phyloP scores from a whole-genome alignment of 192 early-diverging fungal genomes.

The Podila verticillata region DNA sequence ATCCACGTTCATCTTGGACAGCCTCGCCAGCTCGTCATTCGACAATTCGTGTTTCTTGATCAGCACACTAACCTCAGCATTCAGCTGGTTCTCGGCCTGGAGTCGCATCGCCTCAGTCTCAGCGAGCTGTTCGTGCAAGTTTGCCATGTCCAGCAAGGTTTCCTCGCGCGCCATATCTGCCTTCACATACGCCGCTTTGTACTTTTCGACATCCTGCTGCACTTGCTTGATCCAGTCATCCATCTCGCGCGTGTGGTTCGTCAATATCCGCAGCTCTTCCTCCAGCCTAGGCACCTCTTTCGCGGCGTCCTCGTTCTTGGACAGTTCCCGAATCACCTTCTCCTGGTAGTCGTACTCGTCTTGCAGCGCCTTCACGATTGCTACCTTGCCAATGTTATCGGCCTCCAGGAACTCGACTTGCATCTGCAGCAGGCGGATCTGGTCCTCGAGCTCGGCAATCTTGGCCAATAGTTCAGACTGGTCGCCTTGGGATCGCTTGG shows the following conservation, averaged over 20 bases:
- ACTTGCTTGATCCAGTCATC: conserved; percentile 47
- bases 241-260: conserved; percentile 21
- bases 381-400: conserved; percentile 46
- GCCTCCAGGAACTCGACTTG: conserved; percentile 45
- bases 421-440: conserved; percentile 15
- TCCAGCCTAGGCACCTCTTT: conserved; percentile 33
- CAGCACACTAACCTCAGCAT: conserved; percentile 28
- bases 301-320: conserved; percentile 41
- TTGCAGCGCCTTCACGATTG: conserved; percentile 35
- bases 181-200: conserved; percentile 41
- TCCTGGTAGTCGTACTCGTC: conserved; percentile 49
- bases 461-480: conserved; percentile 21
- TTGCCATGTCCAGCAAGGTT: conserved; percentile 49
- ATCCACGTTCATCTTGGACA: conserved; percentile 44
- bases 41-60: conserved; percentile 39
- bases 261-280: conserved; percentile 27
- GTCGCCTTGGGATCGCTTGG: conserved; percentile 9
- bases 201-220: conserved; percentile 37
- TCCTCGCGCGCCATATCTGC: conserved; percentile 40
- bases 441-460: conserved; percentile 41
- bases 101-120: conserved; percentile 30
- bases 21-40: conserved; percentile 20
- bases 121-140: conserved; percentile 40
- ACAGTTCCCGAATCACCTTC: conserved; percentile 35
- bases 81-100: conserved; percentile 36